A percentile compares a stretch with the other conserved stretches of the same genome.
These are phyloP conservation scores for Furcasterigmium furcatum DNA, from an alignment of 2,329 filamentous ascomycete genomes.

Conservation along the genomic window DNA sequence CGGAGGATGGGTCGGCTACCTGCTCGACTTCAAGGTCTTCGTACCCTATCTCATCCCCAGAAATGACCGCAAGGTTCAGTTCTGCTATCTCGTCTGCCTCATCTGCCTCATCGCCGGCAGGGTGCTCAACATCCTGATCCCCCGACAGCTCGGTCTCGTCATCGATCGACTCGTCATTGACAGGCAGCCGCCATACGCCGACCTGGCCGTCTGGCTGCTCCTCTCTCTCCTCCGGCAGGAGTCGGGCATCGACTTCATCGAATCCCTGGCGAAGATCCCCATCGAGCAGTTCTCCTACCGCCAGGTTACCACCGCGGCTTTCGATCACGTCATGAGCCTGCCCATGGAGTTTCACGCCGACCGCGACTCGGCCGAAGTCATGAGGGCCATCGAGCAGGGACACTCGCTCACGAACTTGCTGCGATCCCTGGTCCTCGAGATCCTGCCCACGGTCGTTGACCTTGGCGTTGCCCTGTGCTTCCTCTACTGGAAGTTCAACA, in stretches of 20 bases:
- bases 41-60: constrained; percentile 24
- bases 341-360: constrained; percentile 69
- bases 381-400: constrained; percentile 63
- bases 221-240: constrained; percentile 1
- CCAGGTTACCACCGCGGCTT: constrained; percentile 57
- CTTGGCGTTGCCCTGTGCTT: constrained; percentile 57
- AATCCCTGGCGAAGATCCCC: constrained; percentile 24
- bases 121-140: constrained; percentile 24
- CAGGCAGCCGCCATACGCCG: constrained; percentile 6
- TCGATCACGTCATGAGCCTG: constrained; percentile 65
- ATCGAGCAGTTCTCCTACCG: constrained; percentile 41
- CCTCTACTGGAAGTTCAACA: constrained; percentile 60
- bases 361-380: constrained; percentile 62
- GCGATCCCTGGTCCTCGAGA: constrained; percentile 55
- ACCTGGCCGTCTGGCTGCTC: constrained; percentile 4
- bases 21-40: constrained; percentile 25
- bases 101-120: constrained; percentile 17
- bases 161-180: constrained; percentile 21
- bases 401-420: constrained; percentile 56
- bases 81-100: constrained; percentile 18
- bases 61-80: constrained; percentile 24
- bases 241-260: constrained; percentile 12
- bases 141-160: constrained; percentile 25
- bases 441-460: constrained; percentile 61
- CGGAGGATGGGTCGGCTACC: constrained; percentile 26